Evolutionary conservation across 2,329 filamentous ascomycete species (phyloP).

Genomic region (Aspergillus puulaauensis): DNA sequence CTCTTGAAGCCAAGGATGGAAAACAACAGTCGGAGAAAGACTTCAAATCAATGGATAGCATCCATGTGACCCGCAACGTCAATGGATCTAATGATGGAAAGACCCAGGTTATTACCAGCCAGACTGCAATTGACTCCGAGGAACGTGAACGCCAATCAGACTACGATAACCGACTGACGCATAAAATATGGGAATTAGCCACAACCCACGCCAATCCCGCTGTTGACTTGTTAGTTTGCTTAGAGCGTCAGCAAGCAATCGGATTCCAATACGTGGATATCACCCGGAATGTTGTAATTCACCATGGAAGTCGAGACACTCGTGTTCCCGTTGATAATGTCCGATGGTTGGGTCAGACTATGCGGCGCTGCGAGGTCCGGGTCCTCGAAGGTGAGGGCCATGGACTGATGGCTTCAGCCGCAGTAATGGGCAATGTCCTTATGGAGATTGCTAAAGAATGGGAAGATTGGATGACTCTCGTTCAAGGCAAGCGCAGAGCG

Average conservation of each 20-base stretch:
- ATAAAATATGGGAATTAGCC: constrained; percentile 90
- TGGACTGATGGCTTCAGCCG: constrained; percentile 90
- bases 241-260: constrained; percentile 86
- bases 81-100: constrained; percentile 18
- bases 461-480: constrained; percentile 76
- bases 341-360: constrained; percentile 88
- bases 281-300: constrained; percentile 84
- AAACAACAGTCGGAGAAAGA: constrained; percentile 20
- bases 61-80: constrained; percentile 18
- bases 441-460: constrained; percentile 94
- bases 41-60: constrained; percentile 15
- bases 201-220: constrained; percentile 91
- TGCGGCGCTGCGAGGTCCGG: constrained; percentile 88
- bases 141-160: constrained; percentile 40
- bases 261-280: constrained; percentile 98
- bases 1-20: constrained; percentile 53
- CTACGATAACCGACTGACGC: constrained; percentile 84
- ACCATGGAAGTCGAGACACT: constrained; percentile 87
- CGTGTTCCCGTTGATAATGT: constrained; percentile 95
- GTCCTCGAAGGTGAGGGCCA: constrained; percentile 91
- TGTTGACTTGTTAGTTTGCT: constrained; percentile 85
- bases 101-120: constrained; percentile 2
- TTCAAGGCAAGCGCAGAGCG: constrained; percentile 44
- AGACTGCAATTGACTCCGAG: constrained; percentile 21
- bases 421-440: constrained; percentile 90